A percentile compares a stretch with the other conserved stretches of the same genome.
These are phyloP conservation scores for Zygosaccharomyces bailii DNA, from an alignment of 805 yeast genomes.

Conservation along the genomic window DNA sequence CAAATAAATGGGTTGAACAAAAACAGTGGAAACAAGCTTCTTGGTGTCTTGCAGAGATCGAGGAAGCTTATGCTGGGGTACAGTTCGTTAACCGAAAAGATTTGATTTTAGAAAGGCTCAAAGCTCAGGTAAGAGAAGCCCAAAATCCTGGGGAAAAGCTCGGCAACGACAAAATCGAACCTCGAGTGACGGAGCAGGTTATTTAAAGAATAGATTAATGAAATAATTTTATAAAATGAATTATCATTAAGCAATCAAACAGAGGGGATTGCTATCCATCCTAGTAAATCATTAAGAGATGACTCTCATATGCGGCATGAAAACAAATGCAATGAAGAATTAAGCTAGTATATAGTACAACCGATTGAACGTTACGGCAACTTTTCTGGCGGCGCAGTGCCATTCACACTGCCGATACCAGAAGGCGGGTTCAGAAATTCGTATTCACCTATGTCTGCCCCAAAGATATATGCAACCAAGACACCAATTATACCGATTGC, in stretches of 20 bases:
- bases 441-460: constrained; percentile 40
- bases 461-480: constrained; percentile 33
- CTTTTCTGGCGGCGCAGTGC: constrained; percentile 58
- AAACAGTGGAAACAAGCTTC: constrained; percentile 32
- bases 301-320: too few relatives aligned
- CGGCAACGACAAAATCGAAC: constrained; percentile 2
- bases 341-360: constrained; percentile 16
- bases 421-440: constrained; percentile 51
- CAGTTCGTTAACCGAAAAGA: constrained; percentile 23
- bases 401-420: constrained; percentile 58
- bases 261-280: too few relatives aligned
- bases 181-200: constrained; percentile 5
- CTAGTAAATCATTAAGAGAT: too few relatives aligned
- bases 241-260: not conserved
- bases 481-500: constrained; percentile 42
- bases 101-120: constrained; percentile 23
- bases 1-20: constrained; percentile 60
- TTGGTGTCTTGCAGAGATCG: constrained; percentile 34
- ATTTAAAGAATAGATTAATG: constrained; percentile 1
- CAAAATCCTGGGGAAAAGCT: not conserved
- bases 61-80: constrained; percentile 29
- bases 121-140: constrained; percentile 9
- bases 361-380: constrained; percentile 39
- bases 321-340: constrained; percentile 10
- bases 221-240: not conserved